These are phyloP conservation scores for Conoideocrella luteorostrata DNA, from an alignment of 2,329 filamentous ascomycete genomes.

Conservation along the genomic window DNA sequence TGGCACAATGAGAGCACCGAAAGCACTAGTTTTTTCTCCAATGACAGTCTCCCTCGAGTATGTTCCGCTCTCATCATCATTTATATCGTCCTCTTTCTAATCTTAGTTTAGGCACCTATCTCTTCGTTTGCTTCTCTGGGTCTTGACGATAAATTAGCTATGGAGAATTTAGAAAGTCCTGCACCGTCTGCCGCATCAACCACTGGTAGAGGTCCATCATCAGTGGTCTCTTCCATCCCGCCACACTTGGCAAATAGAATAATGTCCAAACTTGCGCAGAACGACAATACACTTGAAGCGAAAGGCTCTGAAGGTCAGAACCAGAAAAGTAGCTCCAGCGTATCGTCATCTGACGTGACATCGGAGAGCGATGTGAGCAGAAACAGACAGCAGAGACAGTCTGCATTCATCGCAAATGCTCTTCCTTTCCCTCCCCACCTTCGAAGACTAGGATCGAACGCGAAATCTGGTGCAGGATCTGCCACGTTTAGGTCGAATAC, in stretches of 20 bases:
- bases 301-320: too few relatives aligned
- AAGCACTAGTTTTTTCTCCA: conserved; percentile 20
- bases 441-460: neutral
- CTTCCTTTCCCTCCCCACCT: conserved; percentile 4
- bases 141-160: conserved; percentile 8
- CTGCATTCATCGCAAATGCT: neutral
- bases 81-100: conserved; percentile 6
- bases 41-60: conserved; percentile 16
- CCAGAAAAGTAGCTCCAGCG: neutral
- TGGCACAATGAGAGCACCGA: conserved; percentile 11
- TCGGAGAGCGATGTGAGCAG: neutral
- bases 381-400: neutral
- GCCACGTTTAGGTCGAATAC: neutral
- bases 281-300: too few relatives aligned
- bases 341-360: neutral
- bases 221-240: neutral
- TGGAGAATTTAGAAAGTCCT: neutral
- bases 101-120: conserved; percentile 20
- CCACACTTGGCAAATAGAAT: neutral
- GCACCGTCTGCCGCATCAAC: neutral
- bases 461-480: neutral
- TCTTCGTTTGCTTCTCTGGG: conserved; percentile 17
- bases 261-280: too few relatives aligned
- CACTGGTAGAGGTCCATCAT: neutral
- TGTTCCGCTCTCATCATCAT: neutral